A percentile compares a stretch with the other conserved stretches of the same genome.
Conservation (phyloP, 2,329 filamentous ascomycete species). For the Stemphylium beticola region DNA sequence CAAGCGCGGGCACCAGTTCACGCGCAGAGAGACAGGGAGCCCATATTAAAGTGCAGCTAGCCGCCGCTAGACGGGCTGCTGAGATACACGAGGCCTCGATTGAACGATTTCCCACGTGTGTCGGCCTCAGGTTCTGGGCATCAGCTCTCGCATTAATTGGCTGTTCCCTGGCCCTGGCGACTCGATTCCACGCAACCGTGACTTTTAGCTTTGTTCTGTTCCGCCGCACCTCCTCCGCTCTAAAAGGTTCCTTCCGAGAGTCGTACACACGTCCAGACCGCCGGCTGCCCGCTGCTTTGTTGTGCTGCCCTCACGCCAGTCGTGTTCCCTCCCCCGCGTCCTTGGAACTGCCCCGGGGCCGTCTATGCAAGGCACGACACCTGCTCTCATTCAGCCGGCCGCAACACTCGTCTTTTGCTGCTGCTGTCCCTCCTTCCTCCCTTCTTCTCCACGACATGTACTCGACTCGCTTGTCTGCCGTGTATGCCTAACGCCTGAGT, state of each 20-base stretch:
- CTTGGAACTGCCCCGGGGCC: slow-evolving; percentile 31
- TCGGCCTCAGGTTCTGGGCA: slow-evolving; percentile 33
- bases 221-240: slow-evolving; percentile 27
- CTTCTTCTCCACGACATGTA: slow-evolving; percentile 27
- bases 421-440: slow-evolving; percentile 21
- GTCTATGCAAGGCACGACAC: slow-evolving; percentile 47
- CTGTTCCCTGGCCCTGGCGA: slow-evolving; percentile 30
- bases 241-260: slow-evolving; percentile 27
- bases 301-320: slow-evolving; percentile 20
- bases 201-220: slow-evolving; percentile 25
- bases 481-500: slow-evolving; percentile 11
- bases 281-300: slow-evolving; percentile 31
- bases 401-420: slow-evolving; percentile 13
- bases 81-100: slow-evolving; percentile 49
- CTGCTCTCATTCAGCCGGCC: slow-evolving; percentile 35
- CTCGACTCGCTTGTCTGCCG: slow-evolving; percentile 25
- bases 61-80: slow-evolving; percentile 44
- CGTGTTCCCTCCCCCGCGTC: slow-evolving; percentile 27
- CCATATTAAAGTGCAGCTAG: slow-evolving; percentile 45
- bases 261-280: slow-evolving; percentile 40
- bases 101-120: slow-evolving; percentile 50
- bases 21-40: slow-evolving; percentile 28
- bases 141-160: slow-evolving; percentile 38
- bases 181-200: slow-evolving; percentile 15
- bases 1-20: slow-evolving; percentile 27